Percentiles rank a stretch among this genome's conserved stretches.
These are phyloP conservation scores for Penicillium herquei DNA, from an alignment of 495 filamentous ascomycete species.

Conservation along the genomic window DNA sequence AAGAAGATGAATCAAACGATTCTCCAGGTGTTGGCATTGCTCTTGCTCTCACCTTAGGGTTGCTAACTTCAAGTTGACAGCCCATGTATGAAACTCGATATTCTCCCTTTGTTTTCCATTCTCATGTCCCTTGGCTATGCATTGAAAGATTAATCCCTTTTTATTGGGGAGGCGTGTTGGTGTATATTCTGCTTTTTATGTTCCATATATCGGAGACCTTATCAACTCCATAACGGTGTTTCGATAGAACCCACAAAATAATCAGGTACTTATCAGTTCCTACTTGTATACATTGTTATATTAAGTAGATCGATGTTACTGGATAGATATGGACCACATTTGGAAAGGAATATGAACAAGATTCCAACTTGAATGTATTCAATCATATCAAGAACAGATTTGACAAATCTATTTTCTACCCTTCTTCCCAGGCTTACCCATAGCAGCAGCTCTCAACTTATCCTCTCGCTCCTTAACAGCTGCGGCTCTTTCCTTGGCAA, in stretches of 20 bases:
- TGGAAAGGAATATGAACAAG: no score
- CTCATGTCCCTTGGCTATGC: conserved; percentile 13
- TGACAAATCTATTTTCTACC: conserved; percentile 31
- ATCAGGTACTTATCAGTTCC: conserved; percentile 33
- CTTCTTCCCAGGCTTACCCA: conserved; percentile 35
- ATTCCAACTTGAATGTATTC: no score
- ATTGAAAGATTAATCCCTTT: conserved; percentile 18
- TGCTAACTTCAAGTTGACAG: neutral
- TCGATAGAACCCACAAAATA: conserved; percentile 13
- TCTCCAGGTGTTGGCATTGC: no score
- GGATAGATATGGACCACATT: no score
- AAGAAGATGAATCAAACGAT: conserved; percentile 11
- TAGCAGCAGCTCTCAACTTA: conserved; percentile 30
- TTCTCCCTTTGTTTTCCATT: conserved; percentile 7
- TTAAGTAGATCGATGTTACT: no score
- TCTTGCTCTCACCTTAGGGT: neutral
- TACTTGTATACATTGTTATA: neutral
- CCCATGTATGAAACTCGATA: conserved; percentile 21
- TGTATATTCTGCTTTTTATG: conserved; percentile 19
- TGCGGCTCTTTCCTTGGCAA: conserved; percentile 46
- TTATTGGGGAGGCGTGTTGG: conserved; percentile 11
- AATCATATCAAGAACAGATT: neutral
- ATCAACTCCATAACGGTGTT: conserved; percentile 4
- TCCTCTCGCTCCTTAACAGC: conserved; percentile 35
- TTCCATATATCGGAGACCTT: conserved; percentile 10